Evolutionary conservation across 169 alveolate species (phyloP).

Genomic region (Perkinsus olseni): DNA sequence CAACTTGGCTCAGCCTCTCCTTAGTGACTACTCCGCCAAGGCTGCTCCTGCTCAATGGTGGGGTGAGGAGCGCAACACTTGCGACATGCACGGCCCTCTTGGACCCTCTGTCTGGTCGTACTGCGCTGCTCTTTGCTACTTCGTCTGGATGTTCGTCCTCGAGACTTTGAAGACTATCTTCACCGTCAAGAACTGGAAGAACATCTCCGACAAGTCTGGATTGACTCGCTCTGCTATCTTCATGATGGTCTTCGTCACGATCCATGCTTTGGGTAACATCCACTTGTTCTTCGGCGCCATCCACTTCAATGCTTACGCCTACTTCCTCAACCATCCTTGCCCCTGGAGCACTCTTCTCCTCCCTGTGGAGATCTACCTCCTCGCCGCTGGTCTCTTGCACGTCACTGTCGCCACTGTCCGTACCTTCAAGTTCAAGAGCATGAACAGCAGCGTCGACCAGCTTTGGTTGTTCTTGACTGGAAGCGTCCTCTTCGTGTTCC

Average conservation of each 20-base stretch:
- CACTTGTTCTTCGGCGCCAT: conserved; percentile 24
- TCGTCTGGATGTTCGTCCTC: conserved; percentile 12
- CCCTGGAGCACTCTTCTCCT: neutral
- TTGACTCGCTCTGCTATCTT: conserved; percentile 34
- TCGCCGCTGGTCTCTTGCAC: conserved; percentile 16
- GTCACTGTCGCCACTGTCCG: conserved; percentile 24
- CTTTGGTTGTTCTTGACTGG: conserved; percentile 17
- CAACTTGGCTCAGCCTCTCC: neutral
- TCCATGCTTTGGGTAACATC: conserved; percentile 32
- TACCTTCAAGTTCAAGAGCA: conserved; percentile 24
- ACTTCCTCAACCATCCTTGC: neutral
- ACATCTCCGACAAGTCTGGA: conserved; percentile 28
- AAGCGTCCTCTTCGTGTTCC: conserved; percentile 15
- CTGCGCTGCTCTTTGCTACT: neutral
- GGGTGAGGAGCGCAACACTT: neutral
- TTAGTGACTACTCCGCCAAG: neutral
- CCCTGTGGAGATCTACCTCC: conserved; percentile 13
- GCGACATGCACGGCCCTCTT: neutral
- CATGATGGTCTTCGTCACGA: conserved; percentile 28
- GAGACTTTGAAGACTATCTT: conserved; percentile 25
- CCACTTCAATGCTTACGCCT: neutral
- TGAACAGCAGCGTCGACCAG: conserved; percentile 6
- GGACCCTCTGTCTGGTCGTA: neutral
- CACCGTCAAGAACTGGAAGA: conserved; percentile 24
- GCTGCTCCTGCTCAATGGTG: neutral